Evolutionary conservation across 179 eudicot genomes (phyloP).

Genomic region (Beta corolliflora): DNA sequence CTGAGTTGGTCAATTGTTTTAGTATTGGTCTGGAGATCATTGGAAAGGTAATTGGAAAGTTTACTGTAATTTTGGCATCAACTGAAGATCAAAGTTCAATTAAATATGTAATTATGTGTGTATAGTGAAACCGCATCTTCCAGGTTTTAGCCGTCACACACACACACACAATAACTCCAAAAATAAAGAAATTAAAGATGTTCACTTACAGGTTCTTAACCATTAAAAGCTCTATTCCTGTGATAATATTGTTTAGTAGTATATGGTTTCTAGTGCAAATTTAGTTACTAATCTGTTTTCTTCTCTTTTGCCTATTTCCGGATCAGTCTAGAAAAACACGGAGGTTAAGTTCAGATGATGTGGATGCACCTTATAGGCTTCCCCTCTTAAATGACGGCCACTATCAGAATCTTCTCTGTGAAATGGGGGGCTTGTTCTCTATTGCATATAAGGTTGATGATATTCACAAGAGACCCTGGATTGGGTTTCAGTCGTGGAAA

Average conservation of each 20-base stretch:
- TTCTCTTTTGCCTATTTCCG: not conserved
- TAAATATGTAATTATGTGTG: not conserved
- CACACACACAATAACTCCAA: not conserved
- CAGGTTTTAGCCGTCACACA: not conserved
- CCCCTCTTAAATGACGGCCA: conserved; percentile 68
- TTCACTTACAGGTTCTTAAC: not conserved
- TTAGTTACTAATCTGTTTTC: conserved; percentile 4
- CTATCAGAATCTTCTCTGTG: conserved; percentile 74
- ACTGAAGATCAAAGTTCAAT: not conserved
- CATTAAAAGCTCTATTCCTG: not conserved
- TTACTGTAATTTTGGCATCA: not conserved
- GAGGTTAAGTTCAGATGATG: conserved; percentile 90
- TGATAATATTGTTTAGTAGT: not conserved
- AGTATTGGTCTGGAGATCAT: not conserved
- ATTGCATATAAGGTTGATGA: conserved; percentile 79
- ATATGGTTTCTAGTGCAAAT: not conserved
- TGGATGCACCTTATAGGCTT: conserved; percentile 89
- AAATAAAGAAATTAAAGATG: not conserved
- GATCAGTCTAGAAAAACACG: conserved; percentile 58
- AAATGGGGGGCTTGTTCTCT: conserved; percentile 92
- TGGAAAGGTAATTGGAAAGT: not conserved
- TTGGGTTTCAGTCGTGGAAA: conserved; percentile 97
- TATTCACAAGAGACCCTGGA: conserved; percentile 90
- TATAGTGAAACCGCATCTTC: not conserved
- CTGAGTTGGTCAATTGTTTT: not conserved